Evolutionary conservation across 257 asterid genomes (phyloP).

Genomic region (Fraxinus quadrangulata): DNA sequence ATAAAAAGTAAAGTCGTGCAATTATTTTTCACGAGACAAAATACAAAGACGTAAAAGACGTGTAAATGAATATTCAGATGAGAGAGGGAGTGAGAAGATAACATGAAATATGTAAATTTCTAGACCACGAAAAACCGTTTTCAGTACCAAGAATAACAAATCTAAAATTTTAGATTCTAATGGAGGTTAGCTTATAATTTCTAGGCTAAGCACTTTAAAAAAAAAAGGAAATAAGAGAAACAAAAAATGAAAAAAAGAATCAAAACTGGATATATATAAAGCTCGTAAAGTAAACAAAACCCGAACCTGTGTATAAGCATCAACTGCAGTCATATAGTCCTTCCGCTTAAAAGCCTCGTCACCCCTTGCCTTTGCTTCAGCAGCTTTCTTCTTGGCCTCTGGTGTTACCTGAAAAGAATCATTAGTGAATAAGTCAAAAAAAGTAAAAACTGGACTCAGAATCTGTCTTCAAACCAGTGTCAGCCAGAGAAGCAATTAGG

Average conservation of each 20-base stretch:
- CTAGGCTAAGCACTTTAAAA: neutral
- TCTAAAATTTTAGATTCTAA: too few relatives aligned
- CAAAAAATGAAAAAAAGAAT: neutral
- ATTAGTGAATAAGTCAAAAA: conserved; percentile 12
- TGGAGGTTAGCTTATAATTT: neutral
- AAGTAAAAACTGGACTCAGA: neutral
- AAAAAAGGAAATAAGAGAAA: too few relatives aligned
- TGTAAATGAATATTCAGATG: too few relatives aligned
- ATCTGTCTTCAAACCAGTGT: conserved; percentile 12
- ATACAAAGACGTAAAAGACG: neutral
- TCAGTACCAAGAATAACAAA: too few relatives aligned
- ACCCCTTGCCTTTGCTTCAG: conserved; percentile 87
- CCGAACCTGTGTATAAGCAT: conserved; percentile 90
- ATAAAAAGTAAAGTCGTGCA: too few relatives aligned
- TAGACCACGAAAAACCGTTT: too few relatives aligned
- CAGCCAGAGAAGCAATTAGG: conserved; percentile 1
- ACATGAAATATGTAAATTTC: too few relatives aligned
- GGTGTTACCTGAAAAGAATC: conserved; percentile 55
- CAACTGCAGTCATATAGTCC: conserved; percentile 68
- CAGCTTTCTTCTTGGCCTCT: conserved; percentile 79
- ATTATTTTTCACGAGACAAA: neutral
- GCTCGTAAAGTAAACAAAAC: neutral
- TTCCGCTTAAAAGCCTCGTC: conserved; percentile 77
- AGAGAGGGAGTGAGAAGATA: neutral
- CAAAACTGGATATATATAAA: neutral